Percentiles rank a stretch among this genome's conserved stretches.
phyloP scores from a whole-genome alignment of 1,139 yeast species.

The Pichia kudriavzevii region DNA sequence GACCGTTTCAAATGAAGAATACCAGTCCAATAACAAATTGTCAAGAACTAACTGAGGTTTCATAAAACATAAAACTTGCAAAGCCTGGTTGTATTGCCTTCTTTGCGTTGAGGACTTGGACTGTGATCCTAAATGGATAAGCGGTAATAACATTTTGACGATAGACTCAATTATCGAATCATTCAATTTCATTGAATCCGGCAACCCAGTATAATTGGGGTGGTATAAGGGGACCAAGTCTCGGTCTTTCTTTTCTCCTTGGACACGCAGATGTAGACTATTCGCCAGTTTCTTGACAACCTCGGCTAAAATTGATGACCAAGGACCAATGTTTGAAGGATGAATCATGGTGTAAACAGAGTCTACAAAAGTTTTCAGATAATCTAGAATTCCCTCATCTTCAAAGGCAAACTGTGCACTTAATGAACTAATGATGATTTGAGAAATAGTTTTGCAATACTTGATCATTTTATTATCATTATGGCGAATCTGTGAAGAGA shows the following conservation, averaged over 20 bases:
- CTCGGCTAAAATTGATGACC: constrained; percentile 70
- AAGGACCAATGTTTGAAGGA: constrained; percentile 82
- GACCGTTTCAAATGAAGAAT: constrained; percentile 71
- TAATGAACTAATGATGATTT: constrained; percentile 58
- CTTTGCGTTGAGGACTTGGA: constrained; percentile 58
- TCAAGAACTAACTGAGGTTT: constrained; percentile 60
- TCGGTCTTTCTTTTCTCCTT: constrained; percentile 37
- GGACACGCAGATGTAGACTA: constrained; percentile 52
- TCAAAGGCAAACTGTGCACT: constrained; percentile 40
- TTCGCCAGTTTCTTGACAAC: constrained; percentile 49
- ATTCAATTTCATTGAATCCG: constrained; percentile 39
- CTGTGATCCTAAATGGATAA: constrained; percentile 69
- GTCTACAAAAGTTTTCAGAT: constrained; percentile 49
- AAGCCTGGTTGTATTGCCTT: constrained; percentile 51
- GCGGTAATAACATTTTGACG: constrained; percentile 48
- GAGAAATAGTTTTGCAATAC: constrained; percentile 39
- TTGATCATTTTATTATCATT: constrained; percentile 20
- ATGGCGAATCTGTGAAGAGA: constrained; percentile 29
- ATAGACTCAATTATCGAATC: constrained; percentile 40
- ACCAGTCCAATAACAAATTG: constrained; percentile 60
- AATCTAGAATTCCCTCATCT: constrained; percentile 43
- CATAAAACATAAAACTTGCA: constrained; percentile 59
- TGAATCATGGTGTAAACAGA: constrained; percentile 82
- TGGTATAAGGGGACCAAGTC: constrained; percentile 25
- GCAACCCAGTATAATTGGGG: constrained; percentile 39